Percentiles rank a stretch among this genome's conserved stretches.
These are phyloP conservation scores for Colletotrichum simmondsii DNA, from an alignment of 2,329 filamentous ascomycete species.

Conservation along the genomic window DNA sequence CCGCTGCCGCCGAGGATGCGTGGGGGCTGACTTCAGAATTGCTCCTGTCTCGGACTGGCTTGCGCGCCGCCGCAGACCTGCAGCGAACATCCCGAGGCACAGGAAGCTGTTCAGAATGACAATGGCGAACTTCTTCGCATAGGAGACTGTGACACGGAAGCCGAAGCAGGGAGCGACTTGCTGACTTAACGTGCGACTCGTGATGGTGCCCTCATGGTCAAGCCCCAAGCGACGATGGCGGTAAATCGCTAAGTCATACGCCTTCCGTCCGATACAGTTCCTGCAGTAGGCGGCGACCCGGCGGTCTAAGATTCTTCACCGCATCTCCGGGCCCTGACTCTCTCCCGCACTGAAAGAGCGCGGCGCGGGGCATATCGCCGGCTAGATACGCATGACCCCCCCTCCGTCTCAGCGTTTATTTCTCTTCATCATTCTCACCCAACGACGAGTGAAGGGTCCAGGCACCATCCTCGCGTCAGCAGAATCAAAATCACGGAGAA, in stretches of 20 bases:
- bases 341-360: neutral
- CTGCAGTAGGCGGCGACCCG: slow-evolving; percentile 26
- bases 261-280: slow-evolving; percentile 14
- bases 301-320: slow-evolving; percentile 16
- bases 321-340: slow-evolving; percentile 29
- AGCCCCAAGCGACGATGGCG: neutral
- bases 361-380: slow-evolving; percentile 1
- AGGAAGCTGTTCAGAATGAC: neutral
- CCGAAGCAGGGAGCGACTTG: neutral
- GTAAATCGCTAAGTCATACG: slow-evolving; percentile 23
- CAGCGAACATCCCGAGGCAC: slow-evolving; percentile 16
- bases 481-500: neutral
- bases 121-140: neutral
- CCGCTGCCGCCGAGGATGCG: slow-evolving; percentile 1
- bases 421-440: neutral
- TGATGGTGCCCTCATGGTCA: slow-evolving; percentile 29
- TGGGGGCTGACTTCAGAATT: neutral
- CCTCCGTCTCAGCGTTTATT: neutral
- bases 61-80: neutral
- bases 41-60: neutral
- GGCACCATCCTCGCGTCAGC: slow-evolving; percentile 11
- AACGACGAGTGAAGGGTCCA: neutral
- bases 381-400: slow-evolving; percentile 16
- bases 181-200: slow-evolving; percentile 4
- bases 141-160: neutral